A percentile compares a stretch with the other conserved stretches of the same genome.
phyloP scores from a whole-genome alignment of 768 basidiomycete genomes.

The Mycena kentingensis region DNA sequence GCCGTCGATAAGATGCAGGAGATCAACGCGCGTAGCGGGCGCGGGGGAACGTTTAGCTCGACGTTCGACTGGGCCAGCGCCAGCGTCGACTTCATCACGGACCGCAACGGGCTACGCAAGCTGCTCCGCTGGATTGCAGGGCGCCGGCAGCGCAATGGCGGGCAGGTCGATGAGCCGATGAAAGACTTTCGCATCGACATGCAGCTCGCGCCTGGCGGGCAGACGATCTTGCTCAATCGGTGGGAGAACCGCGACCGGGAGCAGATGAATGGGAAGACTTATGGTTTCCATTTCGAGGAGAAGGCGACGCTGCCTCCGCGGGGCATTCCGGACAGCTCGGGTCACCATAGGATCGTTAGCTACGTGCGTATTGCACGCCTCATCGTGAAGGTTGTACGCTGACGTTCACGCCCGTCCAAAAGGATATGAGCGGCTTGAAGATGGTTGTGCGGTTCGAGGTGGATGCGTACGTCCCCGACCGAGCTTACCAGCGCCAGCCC shows the following conservation, averaged over 20 bases:
- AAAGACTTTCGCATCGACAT: constrained; percentile 69
- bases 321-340: constrained; percentile 52
- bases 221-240: constrained; percentile 63
- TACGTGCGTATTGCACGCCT: constrained; percentile 58
- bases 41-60: not conserved
- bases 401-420: not conserved
- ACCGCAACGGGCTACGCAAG: constrained; percentile 57
- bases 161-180: constrained; percentile 50
- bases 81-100: constrained; percentile 48
- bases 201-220: constrained; percentile 56
- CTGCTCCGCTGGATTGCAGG: constrained; percentile 46
- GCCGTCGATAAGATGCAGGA: constrained; percentile 42
- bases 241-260: constrained; percentile 50
- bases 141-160: constrained; percentile 41
- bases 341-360: constrained; percentile 62
- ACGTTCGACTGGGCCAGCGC: constrained; percentile 36
- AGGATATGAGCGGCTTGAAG: constrained; percentile 62
- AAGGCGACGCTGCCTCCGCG: constrained; percentile 47
- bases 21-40: constrained; percentile 15
- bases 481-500: constrained; percentile 24
- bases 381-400: constrained; percentile 15
- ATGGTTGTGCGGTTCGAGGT: constrained; percentile 62
- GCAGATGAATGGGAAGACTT: constrained; percentile 42
- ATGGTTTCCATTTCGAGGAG: constrained; percentile 64
- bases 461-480: constrained; percentile 46